Base-by-base conservation (phyloP, 192 early-diverging fungal genomes). In the Coemansia sp. region DNA sequence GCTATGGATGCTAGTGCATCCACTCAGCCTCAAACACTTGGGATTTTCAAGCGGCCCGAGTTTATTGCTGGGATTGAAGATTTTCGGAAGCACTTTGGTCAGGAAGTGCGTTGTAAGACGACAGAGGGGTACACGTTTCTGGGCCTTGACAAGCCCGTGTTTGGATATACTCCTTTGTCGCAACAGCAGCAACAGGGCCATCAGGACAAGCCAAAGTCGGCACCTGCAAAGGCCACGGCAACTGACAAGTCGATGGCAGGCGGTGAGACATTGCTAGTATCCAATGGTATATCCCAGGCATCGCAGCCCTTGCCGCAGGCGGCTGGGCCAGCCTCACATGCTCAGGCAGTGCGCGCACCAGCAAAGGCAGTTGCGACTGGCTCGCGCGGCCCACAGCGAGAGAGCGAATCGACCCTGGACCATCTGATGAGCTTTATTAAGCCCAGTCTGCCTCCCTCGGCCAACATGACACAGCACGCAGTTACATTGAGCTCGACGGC, bases 71-170 rank as follows among this genome's bases (percentile, higher is more conserved):
- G 66, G 5, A 63, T 83, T 27, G 62, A 72, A 5, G 67, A 41
- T 23, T 83, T 83, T 41, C 66, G 73, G n/a, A 66, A 75, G 64
- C 75, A 78, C 72, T 83, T 70, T 83, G 80, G 80, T 14, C 72
- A 60, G 29, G 69, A 74, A 10, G 69, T 72, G 4, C 62, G 65
- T 32, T 62, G 62, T 50, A 67, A 55, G 65, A 72, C 61, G 10
- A 10, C 64, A 29, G 80, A 83, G 55, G 80, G 80, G n/a, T 77
- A 76, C 67, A 75, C 80, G 34, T 83, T 83, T 46, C 69, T 83
- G 4, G 75, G 69, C 11, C 69, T 61, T 11, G 66, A 77, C 48
- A 77, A 67, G 44, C 61, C 60, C 1, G 59, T 61, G 36, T 61
- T 61, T 61, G 59, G 59, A 10, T 39, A 61, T 15, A 36, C 59